phyloP scores from a whole-genome alignment of 2,329 filamentous ascomycete species.

The Tolypocladium tropicale region DNA sequence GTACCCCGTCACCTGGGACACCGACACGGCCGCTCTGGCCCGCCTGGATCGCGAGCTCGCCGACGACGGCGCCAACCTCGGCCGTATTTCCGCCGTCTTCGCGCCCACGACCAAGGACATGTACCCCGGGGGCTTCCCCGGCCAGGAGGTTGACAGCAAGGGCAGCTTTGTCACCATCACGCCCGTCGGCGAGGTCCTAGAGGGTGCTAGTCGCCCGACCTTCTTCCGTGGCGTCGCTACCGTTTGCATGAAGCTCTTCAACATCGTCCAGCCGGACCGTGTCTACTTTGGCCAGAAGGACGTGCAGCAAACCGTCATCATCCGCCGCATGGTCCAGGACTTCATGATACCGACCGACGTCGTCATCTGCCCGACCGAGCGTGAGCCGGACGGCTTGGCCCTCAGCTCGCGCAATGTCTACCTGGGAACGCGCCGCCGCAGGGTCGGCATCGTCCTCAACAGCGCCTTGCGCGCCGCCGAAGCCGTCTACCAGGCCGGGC shows the following conservation, averaged over 20 bases:
- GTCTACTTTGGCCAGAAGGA: constrained; percentile 97
- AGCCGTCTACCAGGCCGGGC: constrained; percentile 45
- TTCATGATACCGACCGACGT: constrained; percentile 72
- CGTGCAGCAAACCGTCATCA: constrained; percentile 87
- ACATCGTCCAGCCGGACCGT: constrained; percentile 47
- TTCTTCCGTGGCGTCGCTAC: constrained; percentile 97
- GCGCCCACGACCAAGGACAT: constrained; percentile 74
- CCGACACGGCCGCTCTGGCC: constrained; percentile 59
- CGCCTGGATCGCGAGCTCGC: constrained; percentile 63
- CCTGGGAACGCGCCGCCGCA: constrained; percentile 64
- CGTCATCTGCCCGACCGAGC: constrained; percentile 60
- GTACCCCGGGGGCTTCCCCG: constrained; percentile 75
- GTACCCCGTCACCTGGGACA: constrained; percentile 84
- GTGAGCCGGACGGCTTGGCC: constrained; percentile 75
- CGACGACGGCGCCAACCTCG: constrained; percentile 46
- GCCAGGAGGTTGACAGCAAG: constrained; percentile 60
- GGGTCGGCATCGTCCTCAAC: constrained; percentile 61
- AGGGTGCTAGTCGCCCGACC: constrained; percentile 77
- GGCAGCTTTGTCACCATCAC: constrained; percentile 91
- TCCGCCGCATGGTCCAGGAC: constrained; percentile 78
- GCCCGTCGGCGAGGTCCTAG: constrained; percentile 68
- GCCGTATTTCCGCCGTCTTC: constrained; percentile 73
- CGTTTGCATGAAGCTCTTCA: constrained; percentile 73
- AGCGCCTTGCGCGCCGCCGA: constrained; percentile 63
- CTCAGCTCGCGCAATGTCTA: constrained; percentile 93